Percentiles rank a stretch among this genome's conserved stretches.
Evolutionary conservation across 2,329 filamentous ascomycete species (phyloP).

Genomic region (Chaetomium sp.): DNA sequence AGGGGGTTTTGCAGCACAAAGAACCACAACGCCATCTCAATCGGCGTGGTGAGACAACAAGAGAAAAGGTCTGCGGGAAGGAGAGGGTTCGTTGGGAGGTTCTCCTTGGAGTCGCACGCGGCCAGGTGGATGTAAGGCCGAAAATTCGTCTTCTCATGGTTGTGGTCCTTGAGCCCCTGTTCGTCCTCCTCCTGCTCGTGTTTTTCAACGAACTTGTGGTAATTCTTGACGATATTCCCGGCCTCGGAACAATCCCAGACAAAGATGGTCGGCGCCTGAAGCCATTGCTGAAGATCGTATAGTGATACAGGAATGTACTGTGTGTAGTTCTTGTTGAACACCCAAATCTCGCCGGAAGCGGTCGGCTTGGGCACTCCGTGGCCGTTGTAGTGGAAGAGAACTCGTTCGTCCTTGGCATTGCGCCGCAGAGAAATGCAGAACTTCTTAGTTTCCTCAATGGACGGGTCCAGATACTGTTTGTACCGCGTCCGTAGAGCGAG

Average conservation of each 20-base stretch:
- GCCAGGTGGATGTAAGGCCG: conserved; percentile 78
- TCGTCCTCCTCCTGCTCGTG: conserved; percentile 86
- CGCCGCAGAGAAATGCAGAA: conserved; percentile 85
- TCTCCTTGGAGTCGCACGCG: conserved; percentile 84
- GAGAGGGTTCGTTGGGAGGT: conserved; percentile 87
- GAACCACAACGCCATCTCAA: conserved; percentile 94
- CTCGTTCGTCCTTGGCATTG: conserved; percentile 91
- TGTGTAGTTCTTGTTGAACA: conserved; percentile 98
- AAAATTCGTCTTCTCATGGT: conserved; percentile 70
- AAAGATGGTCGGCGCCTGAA: conserved; percentile 90
- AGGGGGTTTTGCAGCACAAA: conserved; percentile 90
- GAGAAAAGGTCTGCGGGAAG: conserved; percentile 94
- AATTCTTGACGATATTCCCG: conserved; percentile 91
- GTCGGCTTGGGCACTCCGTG: conserved; percentile 96
- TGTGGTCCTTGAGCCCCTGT: conserved; percentile 66
- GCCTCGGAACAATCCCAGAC: conserved; percentile 98
- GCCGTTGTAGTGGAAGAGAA: conserved; percentile 98
- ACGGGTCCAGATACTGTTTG: conserved; percentile 94
- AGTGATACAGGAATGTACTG: conserved; percentile 97
- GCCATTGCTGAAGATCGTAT: conserved; percentile 92
- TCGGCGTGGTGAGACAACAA: conserved; percentile 90
- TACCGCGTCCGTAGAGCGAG: conserved; percentile 93
- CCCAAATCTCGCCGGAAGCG: conserved; percentile 94
- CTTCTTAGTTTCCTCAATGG: conserved; percentile 94
- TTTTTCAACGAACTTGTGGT: conserved; percentile 89